Base-by-base conservation (phyloP, 257 asterid species). In the Capsicum pubescens region DNA sequence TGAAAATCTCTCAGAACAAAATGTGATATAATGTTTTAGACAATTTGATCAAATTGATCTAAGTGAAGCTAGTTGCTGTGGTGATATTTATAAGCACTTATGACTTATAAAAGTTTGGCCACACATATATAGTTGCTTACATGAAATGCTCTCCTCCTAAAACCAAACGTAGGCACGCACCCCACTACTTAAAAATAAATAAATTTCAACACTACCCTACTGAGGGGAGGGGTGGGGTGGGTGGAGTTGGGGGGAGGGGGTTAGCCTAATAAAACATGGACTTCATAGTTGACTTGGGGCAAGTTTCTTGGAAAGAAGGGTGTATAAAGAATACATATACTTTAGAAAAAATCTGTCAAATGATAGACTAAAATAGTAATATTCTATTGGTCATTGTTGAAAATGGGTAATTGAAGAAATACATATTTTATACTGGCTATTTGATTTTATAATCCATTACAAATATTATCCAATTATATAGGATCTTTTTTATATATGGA, bases 201-300 rank as follows among this genome's bases (percentile, higher is more conserved):
- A 69, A 17, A 71, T 17, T 72, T 3, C 80, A 48, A 19, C 11
- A 21, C 42, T 35, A 72, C 60, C 80, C 44, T 48, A 11, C 3
- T 60, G 9, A 61, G 21, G 36, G 7, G 4, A 1, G 66, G 36
- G 68, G 16, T 42, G 17, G 66, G 17, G 66, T 69, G 17, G 15
- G 52, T 32, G 39, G 42, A 39, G 5, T 3, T 39, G 0, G 15
- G 35, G 9, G 8, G 2, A 36, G 35, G 52, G 36, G 63, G n/a
- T 42, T 8, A 10, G 39, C 48, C 16, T 26, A 68, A 57, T 26
- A 68, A 57, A 64, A 52, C 10, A 79, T 13, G 69, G 91, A 83
- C 74, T 83, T 87, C 8, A 64, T 16, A 58, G 87, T 87, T 82
- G 89, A 87, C 89, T 82, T 61, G 58, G 58, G n/a, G 85, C 67